phyloP scores from a whole-genome alignment of 352 stramenopile species.

The Paralagenidium karlingii region DNA sequence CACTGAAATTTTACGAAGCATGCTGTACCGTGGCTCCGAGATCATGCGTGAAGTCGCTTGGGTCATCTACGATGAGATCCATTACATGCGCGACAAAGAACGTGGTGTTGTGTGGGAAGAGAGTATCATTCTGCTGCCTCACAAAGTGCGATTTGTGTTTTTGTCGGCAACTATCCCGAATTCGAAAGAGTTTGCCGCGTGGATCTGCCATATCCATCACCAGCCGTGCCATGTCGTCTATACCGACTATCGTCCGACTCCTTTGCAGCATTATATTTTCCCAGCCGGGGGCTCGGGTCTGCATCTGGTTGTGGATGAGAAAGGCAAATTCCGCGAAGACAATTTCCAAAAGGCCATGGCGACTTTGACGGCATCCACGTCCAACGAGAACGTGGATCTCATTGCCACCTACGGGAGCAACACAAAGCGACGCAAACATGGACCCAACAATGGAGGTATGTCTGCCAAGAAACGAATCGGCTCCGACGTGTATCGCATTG shows the following conservation, averaged over 20 bases:
- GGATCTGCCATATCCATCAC: constrained; percentile 98
- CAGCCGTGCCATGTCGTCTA: constrained; percentile 99
- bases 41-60: constrained; percentile 97
- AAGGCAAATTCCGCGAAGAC: constrained; percentile 96
- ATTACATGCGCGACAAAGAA: constrained; percentile 99
- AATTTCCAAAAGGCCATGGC: constrained; percentile 94
- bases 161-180: constrained; percentile 99
- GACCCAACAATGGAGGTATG: constrained; percentile 11
- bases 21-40: constrained; percentile 98
- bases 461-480: constrained; percentile 87
- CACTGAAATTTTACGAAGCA: constrained; percentile 96
- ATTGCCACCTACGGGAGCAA: constrained; percentile 57
- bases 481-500: constrained; percentile 95
- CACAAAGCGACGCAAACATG: constrained; percentile 45
- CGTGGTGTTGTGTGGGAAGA: constrained; percentile 98
- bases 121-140: constrained; percentile 96
- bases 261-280: constrained; percentile 99
- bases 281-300: constrained; percentile 92
- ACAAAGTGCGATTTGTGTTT: constrained; percentile 99
- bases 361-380: constrained; percentile 37
- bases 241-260: constrained; percentile 98
- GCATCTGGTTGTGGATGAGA: constrained; percentile 99
- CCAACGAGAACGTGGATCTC: constrained; percentile 65
- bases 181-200: constrained; percentile 92
- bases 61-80: constrained; percentile 99